phyloP scores from a whole-genome alignment of 2,329 filamentous ascomycete genomes.

The Akanthomyces lecanii region DNA sequence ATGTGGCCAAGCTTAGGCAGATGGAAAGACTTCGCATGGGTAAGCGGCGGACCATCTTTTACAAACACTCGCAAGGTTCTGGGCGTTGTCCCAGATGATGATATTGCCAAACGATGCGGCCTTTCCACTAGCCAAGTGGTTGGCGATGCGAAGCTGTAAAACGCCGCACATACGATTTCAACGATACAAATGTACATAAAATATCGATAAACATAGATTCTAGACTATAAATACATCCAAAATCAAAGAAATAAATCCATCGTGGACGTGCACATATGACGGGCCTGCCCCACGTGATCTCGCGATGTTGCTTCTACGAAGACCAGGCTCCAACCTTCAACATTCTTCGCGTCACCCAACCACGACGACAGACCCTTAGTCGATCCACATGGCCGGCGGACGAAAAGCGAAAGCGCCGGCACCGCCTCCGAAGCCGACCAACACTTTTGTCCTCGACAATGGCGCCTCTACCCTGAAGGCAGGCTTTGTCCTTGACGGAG shows the following conservation, averaged over 20 bases:
- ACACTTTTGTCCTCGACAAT: slow-evolving; percentile 87
- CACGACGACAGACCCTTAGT: background rate
- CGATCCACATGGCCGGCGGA: slow-evolving; percentile 37
- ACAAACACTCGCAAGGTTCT: slow-evolving; percentile 33
- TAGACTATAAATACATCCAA: background rate
- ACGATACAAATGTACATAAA: background rate
- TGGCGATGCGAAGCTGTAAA: slow-evolving; percentile 4
- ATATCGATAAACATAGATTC: background rate
- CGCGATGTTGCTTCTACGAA: background rate
- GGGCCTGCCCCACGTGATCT: background rate
- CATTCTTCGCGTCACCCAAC: background rate
- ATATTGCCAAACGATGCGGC: slow-evolving; percentile 25
- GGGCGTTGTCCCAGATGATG: slow-evolving; percentile 31
- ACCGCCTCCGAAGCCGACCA: slow-evolving; percentile 50
- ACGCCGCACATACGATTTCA: background rate
- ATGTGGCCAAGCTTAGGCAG: slow-evolving; percentile 56
- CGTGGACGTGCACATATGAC: background rate
- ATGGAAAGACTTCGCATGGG: slow-evolving; percentile 63
- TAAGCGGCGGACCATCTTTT: slow-evolving; percentile 49
- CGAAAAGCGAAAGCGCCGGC: slow-evolving; percentile 49
- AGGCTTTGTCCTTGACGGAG: slow-evolving; percentile 59
- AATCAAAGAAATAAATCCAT: background rate
- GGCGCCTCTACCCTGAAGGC: slow-evolving; percentile 90
- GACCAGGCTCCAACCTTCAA: background rate
- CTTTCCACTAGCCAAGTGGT: background rate